Base-by-base conservation (phyloP, 2,329 filamentous ascomycete species). In the Pestalotiopsis sp. region DNA sequence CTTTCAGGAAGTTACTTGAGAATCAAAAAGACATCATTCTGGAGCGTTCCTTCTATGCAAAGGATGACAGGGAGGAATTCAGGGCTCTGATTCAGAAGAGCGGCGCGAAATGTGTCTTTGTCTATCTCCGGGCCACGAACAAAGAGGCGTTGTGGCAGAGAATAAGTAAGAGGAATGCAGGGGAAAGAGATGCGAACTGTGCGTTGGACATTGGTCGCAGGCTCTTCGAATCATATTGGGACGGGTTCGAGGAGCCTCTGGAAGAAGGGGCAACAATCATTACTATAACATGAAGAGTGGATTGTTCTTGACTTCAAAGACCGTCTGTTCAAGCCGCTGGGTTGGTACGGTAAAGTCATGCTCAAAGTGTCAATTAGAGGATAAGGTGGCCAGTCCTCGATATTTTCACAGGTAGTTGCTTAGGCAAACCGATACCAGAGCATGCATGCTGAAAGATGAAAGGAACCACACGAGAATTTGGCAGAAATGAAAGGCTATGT, bases 31-130 rank as follows among this genome's bases (percentile, higher is more conserved):
- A 79, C 57, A 68, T 78, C n/a, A 70, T 79, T 1, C 65, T 79
- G 7, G 79, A 80, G 55, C 67, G 77, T 2, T 76, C 78, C 0
- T 77, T 79, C 67, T 80, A 75, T 58, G 73, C 72, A 55, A 76
- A 72, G 66, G 71, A 72, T 7, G 78, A 80, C 52, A 69, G 79
- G 6, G 75, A 78, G 17, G 72, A 78, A 57, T 78, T 75, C 55
- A 78, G 76, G 67, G 25, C 27, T 1, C 36, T 77, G 0, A 69
- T 78, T 6, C 72, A 78, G 55, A 20, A 60, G 0, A 67, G 73
- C 4, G 45, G 63, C 4, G 41, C 61, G 1, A 71, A 76, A 41
- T 77, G 74, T 75, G 75, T 80, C 2, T 67, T 80, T 4, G 71
- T 79, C 0, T 76, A 75, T 67, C 74, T 78, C 23, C 65, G 73